Evolutionary conservation across 768 basidiomycete species (phyloP), one percentile per base, ranked within the genome.

Genomic region (Boletus sensibilis): DNA sequence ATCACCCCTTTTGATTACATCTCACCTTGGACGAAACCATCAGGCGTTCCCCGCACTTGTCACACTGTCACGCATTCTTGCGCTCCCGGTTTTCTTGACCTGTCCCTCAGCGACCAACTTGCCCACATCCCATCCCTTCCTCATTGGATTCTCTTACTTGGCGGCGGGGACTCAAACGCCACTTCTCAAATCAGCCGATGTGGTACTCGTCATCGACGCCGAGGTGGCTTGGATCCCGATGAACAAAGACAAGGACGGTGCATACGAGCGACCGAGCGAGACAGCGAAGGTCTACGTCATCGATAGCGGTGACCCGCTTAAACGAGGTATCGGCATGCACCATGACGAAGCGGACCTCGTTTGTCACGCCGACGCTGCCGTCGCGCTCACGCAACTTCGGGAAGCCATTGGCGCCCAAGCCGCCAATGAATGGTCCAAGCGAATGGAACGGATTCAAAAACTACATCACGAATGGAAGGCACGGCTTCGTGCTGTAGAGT

Each of bases 181-280:
- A 2, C 74, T 78, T 48, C 76, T 89, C 20, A 71, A 73, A 33
- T 68, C 70, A 23, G 85, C 86, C 0, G 88, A 90, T 58, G 78
- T 83, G 4, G 76, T 90, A 18, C 69, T 90, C 11, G 72, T 88
- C 18, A 56, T 90, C n/a, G 87, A 90, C 54, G 76, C 75, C 9
- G 85, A 86, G 57, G 71, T 87, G 0, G 84, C 87, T 0, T 90
- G 87, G 84, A 82, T 86, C 27, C 78, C 82, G 1, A 72, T 65
- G 43, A 75, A 79, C 51, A 77, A 78, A 34, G 72, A 67, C 53
- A 68, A 65, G 51, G 68, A 67, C 4, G 68, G 70, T 16, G 49
- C 31, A 31, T 47, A 56, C 43, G 68, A 69, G 38, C 68, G 69
- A 48, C 84, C 86, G 0, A 63, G 38, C 4, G 57, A 69, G 0